phyloP scores from a whole-genome alignment of 2,329 filamentous ascomycete species.

The Sporothrix globosa region DNA sequence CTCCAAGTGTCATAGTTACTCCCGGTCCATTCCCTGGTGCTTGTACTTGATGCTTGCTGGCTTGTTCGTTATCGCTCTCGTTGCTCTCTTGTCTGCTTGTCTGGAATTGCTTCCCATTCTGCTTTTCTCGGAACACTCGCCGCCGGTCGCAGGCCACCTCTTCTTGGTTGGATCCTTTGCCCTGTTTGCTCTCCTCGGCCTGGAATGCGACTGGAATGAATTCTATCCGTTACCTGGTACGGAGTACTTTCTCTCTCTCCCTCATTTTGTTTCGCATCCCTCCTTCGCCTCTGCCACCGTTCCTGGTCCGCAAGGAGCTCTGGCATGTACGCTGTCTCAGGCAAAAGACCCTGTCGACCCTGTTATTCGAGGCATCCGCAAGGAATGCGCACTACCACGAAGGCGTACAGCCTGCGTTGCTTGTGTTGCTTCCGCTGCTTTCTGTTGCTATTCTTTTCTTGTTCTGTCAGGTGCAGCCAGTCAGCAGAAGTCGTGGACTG shows the following conservation, averaged over 20 bases:
- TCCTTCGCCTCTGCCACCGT: background rate
- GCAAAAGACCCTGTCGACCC: background rate
- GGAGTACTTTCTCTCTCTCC: background rate
- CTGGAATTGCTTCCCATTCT: background rate
- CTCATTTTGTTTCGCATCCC: background rate
- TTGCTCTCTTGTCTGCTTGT: background rate
- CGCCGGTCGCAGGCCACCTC: conserved; percentile 12
- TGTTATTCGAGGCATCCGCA: conserved; percentile 8
- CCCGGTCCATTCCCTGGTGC: background rate
- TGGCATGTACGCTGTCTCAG: conserved; percentile 26
- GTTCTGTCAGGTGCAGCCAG: background rate
- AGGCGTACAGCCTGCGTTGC: background rate
- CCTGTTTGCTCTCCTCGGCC: background rate
- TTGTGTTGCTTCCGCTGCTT: background rate
- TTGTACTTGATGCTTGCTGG: background rate
- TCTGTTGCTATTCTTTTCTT: background rate
- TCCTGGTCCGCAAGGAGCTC: conserved; percentile 21
- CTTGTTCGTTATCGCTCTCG: background rate
- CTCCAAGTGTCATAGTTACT: background rate
- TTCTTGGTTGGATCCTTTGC: background rate
- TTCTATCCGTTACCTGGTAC: background rate
- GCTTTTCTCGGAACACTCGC: conserved; percentile 14
- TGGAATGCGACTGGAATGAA: background rate
- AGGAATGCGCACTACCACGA: conserved; percentile 24
- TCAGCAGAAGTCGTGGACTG: no score